Conservation (phyloP, 176 grass and related monocot species). For the Alloteropsis semialata region DNA sequence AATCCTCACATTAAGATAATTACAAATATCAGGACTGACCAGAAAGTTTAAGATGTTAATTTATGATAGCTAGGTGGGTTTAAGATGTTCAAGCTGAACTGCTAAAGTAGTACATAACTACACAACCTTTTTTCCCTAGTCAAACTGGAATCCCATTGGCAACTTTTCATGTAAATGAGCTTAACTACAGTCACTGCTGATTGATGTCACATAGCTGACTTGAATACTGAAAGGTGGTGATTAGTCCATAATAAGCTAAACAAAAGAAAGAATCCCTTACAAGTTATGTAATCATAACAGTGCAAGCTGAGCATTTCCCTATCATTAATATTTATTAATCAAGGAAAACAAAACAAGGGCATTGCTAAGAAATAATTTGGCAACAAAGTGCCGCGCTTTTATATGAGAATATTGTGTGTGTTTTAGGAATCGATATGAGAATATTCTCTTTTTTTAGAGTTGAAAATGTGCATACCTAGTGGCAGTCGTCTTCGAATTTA, state of each 20-base stretch:
- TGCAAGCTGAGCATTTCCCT: background rate
- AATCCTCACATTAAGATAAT: too few species aligned
- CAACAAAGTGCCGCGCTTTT: background rate
- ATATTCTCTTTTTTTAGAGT: too few species aligned
- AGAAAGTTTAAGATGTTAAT: too few species aligned
- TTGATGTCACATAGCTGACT: background rate
- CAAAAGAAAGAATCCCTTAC: background rate
- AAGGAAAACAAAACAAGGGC: background rate
- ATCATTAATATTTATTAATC: background rate
- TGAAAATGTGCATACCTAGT: constrained; percentile 70
- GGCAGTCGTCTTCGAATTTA: constrained; percentile 91
- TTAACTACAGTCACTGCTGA: background rate
- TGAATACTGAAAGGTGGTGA: too few species aligned
- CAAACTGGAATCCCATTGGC: background rate
- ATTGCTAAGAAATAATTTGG: constrained; percentile 8
- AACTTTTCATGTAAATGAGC: background rate
- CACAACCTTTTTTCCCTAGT: background rate
- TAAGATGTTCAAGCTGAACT: background rate
- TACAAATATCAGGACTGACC: too few species aligned
- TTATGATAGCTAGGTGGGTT: background rate
- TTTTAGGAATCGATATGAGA: too few species aligned
- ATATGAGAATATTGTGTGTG: background rate
- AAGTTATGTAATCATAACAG: background rate
- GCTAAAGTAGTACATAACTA: too few species aligned
- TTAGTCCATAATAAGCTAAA: too few species aligned